Base-by-base conservation (phyloP, 108 stramenopile genomes). In the Pseudonitzschia multiseries region DNA sequence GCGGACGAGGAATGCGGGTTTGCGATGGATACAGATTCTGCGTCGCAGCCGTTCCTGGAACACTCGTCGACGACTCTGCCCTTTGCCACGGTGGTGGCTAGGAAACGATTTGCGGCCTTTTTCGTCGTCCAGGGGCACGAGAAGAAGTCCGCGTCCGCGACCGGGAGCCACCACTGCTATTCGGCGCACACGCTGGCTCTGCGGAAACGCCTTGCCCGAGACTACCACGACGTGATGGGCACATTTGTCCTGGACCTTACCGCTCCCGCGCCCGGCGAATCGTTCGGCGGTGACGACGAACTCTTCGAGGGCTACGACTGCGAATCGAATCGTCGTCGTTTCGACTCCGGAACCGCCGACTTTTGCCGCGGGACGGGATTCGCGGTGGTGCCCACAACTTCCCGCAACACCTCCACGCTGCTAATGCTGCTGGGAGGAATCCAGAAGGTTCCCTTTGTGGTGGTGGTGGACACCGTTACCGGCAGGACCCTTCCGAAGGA, bases 291-390 rank as follows among this genome's bases (percentile, higher is more conserved):
- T 10, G 61, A 18, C 17, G 20, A 50, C 0, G 24, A 3, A 8
- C 20, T 18, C 15, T 21, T 12, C 24, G n/a, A 27, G 28, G 8
- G 12, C 4, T 14, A 10, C 46, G 46, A 48, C 46, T 3, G 12
- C 17, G 46, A 18, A 8, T 48, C 36, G 36, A 6, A 2, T 36
- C 36, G 4, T 36, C 36, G 36, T 51, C 50, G 2, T 51, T 9
- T n/a, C 52, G 40, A 64, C n/a, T 61, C 73, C 17, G 56, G 26
- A 32, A 31, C 36, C 33, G 27, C 27, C 42, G 1, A 51, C 2
- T 79, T 79, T 64, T 70, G 79, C 63, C 56, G 44, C 57, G 77
- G 77, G 0, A 78, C 77, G 12, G 77, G 77, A 8, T 78, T 78
- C 68, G 59, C 66, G 18, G 15, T 24, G 0, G 28, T 78, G 17